These are phyloP conservation scores for Pachysandra terminalis DNA, from an alignment of 164 flowering plant genomes.

Conservation along the genomic window DNA sequence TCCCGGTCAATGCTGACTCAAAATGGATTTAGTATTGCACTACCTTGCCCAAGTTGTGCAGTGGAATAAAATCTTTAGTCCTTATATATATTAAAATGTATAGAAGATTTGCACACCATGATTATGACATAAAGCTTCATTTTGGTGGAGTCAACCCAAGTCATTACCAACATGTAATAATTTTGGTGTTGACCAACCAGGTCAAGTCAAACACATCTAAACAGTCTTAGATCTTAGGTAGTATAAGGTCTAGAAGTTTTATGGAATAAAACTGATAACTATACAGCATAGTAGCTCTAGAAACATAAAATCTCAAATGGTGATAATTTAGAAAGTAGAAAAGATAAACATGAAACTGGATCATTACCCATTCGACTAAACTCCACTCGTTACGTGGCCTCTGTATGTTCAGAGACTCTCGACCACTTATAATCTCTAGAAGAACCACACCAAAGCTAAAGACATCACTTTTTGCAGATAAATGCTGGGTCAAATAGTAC, in stretches of 20 bases:
- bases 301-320: background rate
- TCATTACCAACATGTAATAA: background rate
- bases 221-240: background rate
- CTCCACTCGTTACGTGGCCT: slow-evolving; percentile 82
- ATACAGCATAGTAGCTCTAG: too few relatives aligned
- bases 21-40: background rate
- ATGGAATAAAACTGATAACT: background rate
- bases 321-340: background rate
- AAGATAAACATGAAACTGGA: slow-evolving; percentile 5
- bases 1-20: background rate
- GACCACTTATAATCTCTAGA: slow-evolving; percentile 71
- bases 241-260: background rate
- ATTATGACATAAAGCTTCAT: background rate
- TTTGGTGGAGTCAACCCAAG: background rate
- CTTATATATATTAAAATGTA: background rate
- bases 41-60: background rate
- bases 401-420: slow-evolving; percentile 75
- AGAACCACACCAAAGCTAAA: slow-evolving; percentile 86
- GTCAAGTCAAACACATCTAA: background rate
- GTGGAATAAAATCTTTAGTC: background rate
- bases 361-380: slow-evolving; percentile 84
- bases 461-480: slow-evolving; percentile 81
- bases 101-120: background rate
- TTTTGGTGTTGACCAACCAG: background rate
- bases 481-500: slow-evolving; percentile 73